Conservation (phyloP, 1,284 basidiomycete species). For the Macrocybe sp. region DNA sequence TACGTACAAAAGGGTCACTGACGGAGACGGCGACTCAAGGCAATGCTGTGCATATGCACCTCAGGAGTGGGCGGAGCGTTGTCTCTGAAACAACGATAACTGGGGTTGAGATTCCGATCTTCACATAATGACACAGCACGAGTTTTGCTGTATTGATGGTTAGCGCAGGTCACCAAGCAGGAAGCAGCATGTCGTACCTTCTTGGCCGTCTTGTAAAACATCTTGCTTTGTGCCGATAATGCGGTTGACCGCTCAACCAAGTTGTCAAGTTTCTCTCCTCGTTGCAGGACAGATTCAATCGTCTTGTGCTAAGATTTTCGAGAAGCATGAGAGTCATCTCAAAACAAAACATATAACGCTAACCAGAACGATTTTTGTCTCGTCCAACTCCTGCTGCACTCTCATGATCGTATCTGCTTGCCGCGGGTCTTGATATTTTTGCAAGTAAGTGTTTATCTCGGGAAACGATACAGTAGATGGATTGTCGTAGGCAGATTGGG, state of each 20-base stretch:
- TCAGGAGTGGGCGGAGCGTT: too few relatives aligned
- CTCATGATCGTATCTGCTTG: conserved; percentile 99
- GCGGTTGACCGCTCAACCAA: conserved; percentile 94
- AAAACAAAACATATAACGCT: conserved; percentile 20
- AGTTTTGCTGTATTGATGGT: conserved; percentile 40
- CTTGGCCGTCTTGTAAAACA: conserved; percentile 93
- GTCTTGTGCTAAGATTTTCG: conserved; percentile 84
- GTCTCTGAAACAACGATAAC: too few relatives aligned
- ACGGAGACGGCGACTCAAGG: too few relatives aligned
- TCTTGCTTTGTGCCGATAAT: conserved; percentile 88
- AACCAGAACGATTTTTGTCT: conserved; percentile 97
- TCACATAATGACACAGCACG: conserved; percentile 56
- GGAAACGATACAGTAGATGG: conserved; percentile 64
- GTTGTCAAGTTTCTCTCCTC: conserved; percentile 97
- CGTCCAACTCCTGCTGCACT: conserved; percentile 97
- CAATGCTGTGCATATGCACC: too few relatives aligned
- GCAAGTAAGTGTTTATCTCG: conserved; percentile 76
- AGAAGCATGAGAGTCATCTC: conserved; percentile 4
- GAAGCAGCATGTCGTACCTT: conserved; percentile 51
- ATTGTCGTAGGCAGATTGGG: conserved; percentile 60
- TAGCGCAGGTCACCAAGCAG: conserved; percentile 5
- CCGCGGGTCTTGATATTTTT: conserved; percentile 96
- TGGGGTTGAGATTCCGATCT: not conserved
- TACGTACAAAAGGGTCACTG: too few relatives aligned
- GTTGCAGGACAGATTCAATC: conserved; percentile 94